A percentile compares a stretch with the other conserved stretches of the same genome.
phyloP scores from a whole-genome alignment of 129 eudicot species.

The Calendula officinalis region DNA sequence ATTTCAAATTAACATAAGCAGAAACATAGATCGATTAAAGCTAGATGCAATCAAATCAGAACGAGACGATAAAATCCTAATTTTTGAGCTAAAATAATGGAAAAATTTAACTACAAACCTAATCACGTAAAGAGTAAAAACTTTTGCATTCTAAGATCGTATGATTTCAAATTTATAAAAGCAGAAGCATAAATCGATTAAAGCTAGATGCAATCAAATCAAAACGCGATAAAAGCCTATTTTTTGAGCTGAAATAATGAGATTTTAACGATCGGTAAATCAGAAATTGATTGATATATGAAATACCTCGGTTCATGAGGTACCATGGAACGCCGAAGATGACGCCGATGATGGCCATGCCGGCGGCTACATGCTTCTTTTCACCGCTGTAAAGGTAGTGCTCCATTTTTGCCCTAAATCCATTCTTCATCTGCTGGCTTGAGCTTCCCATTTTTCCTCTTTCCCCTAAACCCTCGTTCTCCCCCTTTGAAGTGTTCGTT shows the following conservation, averaged over 20 bases:
- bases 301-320: slow-evolving; percentile 78
- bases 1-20: neutral
- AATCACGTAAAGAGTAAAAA: neutral
- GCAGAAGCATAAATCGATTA: neutral
- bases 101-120: neutral
- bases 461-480: slow-evolving; percentile 20
- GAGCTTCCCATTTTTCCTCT: slow-evolving; percentile 43
- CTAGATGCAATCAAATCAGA: neutral
- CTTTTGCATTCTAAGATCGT: neutral
- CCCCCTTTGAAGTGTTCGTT: neutral
- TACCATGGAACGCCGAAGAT: slow-evolving; percentile 87
- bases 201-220: slow-evolving; percentile 1
- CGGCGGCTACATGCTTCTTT: slow-evolving; percentile 84
- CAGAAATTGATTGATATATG: neutral
- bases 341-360: slow-evolving; percentile 63
- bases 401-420: slow-evolving; percentile 74
- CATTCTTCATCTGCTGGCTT: slow-evolving; percentile 32
- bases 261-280: neutral
- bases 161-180: neutral
- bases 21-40: neutral
- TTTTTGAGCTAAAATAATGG: neutral
- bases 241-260: neutral
- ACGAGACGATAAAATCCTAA: neutral
- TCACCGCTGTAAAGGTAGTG: slow-evolving; percentile 81
- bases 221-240: neutral